Conservation (phyloP, 2,329 filamentous ascomycete species). For the Leptographium galeiforme region DNA sequence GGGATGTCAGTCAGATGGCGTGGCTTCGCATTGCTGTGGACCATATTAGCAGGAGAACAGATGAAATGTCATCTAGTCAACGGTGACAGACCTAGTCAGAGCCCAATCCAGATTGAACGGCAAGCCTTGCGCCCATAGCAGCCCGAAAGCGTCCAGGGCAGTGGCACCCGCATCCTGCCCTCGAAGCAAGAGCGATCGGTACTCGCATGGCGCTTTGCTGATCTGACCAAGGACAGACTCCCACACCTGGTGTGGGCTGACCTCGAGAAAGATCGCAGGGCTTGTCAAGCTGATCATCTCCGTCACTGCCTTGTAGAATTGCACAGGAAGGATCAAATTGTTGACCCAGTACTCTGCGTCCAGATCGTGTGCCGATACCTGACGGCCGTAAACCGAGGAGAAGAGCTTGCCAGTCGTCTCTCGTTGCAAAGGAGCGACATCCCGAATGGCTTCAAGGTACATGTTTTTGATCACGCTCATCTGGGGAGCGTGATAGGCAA, state of each 20-base stretch:
- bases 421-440: neutral
- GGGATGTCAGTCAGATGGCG: constrained; percentile 21
- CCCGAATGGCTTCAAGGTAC: constrained; percentile 9
- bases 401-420: constrained; percentile 1
- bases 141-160: constrained; percentile 2
- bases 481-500: constrained; percentile 18
- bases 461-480: constrained; percentile 13
- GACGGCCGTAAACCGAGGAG: constrained; percentile 14
- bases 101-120: constrained; percentile 5
- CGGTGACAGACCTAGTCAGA: neutral
- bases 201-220: neutral
- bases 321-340: constrained; percentile 21
- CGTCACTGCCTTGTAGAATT: constrained; percentile 17
- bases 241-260: constrained; percentile 11
- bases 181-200: constrained; percentile 8
- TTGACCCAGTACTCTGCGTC: constrained; percentile 19
- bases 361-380: constrained; percentile 1
- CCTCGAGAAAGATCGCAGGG: constrained; percentile 9
- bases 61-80: neutral
- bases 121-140: constrained; percentile 8
- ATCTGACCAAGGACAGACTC: constrained; percentile 7
- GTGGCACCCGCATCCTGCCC: constrained; percentile 6
- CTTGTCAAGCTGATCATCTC: constrained; percentile 6
- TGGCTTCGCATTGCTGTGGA: neutral
- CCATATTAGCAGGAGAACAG: neutral